A percentile compares a stretch with the other conserved stretches of the same genome.
These are phyloP conservation scores for Fusarium solani-melongenae DNA, from an alignment of 2,329 filamentous ascomycete genomes.

Conservation along the genomic window DNA sequence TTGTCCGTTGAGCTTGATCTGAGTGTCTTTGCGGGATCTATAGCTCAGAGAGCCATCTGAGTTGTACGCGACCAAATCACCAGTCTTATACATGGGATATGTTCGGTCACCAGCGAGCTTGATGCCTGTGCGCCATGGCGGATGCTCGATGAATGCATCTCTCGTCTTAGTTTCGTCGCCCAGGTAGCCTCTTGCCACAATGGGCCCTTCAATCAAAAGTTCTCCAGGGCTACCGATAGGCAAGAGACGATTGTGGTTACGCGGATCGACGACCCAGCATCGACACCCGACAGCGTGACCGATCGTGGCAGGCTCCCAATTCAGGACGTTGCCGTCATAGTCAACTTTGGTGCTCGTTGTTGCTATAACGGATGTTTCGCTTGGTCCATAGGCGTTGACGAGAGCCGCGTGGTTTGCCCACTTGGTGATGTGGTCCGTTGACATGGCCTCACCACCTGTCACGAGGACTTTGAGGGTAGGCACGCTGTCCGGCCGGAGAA, in stretches of 20 bases:
- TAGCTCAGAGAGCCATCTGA: conserved; percentile 55
- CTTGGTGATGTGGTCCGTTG: conserved; percentile 14
- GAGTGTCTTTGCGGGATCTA: conserved; percentile 66
- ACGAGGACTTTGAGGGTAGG: conserved; percentile 10
- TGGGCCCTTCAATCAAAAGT: conserved; percentile 25
- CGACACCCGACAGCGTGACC: conserved; percentile 16
- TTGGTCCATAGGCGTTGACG: conserved; percentile 32
- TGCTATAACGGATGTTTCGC: conserved; percentile 16
- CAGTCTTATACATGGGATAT: conserved; percentile 56
- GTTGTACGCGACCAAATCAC: conserved; percentile 59
- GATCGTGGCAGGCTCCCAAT: conserved; percentile 11
- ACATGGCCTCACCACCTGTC: conserved; percentile 29
- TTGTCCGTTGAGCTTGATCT: conserved; percentile 70
- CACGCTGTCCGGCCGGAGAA: conserved; percentile 22
- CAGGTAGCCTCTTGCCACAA: conserved; percentile 27
- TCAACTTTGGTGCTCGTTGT: conserved; percentile 12
- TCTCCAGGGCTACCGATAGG: conserved; percentile 12
- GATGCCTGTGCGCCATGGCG: conserved; percentile 56
- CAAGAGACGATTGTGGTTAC: conserved; percentile 16
- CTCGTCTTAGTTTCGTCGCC: conserved; percentile 15
- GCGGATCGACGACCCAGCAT: conserved; percentile 12
- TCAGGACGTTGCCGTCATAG: background rate
- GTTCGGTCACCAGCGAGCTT: background rate
- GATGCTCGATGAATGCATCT: conserved; percentile 46
- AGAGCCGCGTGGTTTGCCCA: conserved; percentile 23